phyloP scores from a whole-genome alignment of 352 stramenopile species.

The Phytophthora megakarya region DNA sequence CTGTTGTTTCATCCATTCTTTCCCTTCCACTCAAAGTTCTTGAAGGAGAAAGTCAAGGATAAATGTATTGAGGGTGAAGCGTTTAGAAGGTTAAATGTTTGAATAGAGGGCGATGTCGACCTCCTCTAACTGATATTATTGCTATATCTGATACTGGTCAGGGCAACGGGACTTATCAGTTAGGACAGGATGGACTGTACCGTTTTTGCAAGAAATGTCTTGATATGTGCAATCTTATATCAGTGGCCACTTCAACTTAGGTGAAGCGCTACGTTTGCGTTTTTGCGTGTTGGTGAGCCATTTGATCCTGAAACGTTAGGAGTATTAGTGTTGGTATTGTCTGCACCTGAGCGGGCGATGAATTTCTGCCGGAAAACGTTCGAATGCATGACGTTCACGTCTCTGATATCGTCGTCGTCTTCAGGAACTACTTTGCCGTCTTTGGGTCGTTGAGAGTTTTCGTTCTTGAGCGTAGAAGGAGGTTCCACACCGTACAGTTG shows the following conservation, averaged over 20 bases:
- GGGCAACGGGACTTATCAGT: too few species aligned
- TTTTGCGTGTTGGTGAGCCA: conserved; percentile 37
- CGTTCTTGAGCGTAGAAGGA: conserved; percentile 32
- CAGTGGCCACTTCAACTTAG: conserved; percentile 20
- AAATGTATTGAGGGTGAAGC: too few species aligned
- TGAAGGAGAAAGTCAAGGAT: too few species aligned
- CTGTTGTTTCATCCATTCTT: too few species aligned
- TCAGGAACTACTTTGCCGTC: conserved; percentile 14
- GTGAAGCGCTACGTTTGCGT: conserved; percentile 26
- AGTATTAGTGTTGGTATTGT: neutral
- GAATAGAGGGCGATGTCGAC: too few species aligned
- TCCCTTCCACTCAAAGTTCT: too few species aligned
- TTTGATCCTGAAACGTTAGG: neutral
- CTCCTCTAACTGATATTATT: too few species aligned
- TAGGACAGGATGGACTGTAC: too few species aligned
- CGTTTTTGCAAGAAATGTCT: too few species aligned
- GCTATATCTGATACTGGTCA: too few species aligned
- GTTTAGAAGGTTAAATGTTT: too few species aligned
- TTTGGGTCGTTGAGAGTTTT: conserved; percentile 11
- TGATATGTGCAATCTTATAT: neutral
- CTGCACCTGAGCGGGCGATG: neutral
- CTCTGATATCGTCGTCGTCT: conserved; percentile 21
- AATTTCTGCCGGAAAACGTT: conserved; percentile 35
- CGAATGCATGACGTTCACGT: conserved; percentile 33
- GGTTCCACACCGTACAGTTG: conserved; percentile 21